Evolutionary conservation across 352 stramenopile genomes (phyloP), one percentile per base, ranked within the genome.

Genomic region (Globisporangium cystogenes): DNA sequence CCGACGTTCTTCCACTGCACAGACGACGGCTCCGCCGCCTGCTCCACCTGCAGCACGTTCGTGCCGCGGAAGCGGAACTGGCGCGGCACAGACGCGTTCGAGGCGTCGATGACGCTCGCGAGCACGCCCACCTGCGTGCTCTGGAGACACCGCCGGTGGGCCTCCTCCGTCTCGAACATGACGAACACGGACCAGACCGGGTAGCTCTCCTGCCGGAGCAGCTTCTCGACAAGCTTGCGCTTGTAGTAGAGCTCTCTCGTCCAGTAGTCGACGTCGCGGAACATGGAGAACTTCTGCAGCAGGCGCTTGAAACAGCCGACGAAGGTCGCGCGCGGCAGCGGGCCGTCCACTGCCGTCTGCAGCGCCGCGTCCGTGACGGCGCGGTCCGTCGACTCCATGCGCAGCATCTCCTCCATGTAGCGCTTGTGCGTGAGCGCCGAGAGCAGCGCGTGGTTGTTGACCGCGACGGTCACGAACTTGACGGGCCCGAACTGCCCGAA

Each of bases 81-180:
- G 12, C 80, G 45, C 2, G 64, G 64, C 1, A 82, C 39, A 7
- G 53, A 8, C 59, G 62, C 35, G 64, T 55, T 36, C 54, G 65
- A 21, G 57, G 73, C 15, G 61, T 87, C 76, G 6, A 71, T 57
- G 0, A 76, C 39, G 0, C 70, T 81, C 7, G 73, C 62, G 47
- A 68, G 81, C 8, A 90, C 37, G 2, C 77, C 77, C 1, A 74
- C 76, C 1, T 59, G 67, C 20, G 67, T 84, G 55, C 79, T 65
- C 10, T 67, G 53, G 11, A 92, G 52, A 52, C 76, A 87, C 11
- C 53, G 44, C 31, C 69, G 75, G 53, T 89, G 74, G 3, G 67
- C 68, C n/a, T 73, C 69, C 47, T 92, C 82, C 20, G 63, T 82
- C 58, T 89, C 76, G 51, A 92, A 92, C 70, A 80, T 85, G 33